These are phyloP conservation scores for Firmiana major DNA, from an alignment of 345 rosid genomes.

Conservation along the genomic window DNA sequence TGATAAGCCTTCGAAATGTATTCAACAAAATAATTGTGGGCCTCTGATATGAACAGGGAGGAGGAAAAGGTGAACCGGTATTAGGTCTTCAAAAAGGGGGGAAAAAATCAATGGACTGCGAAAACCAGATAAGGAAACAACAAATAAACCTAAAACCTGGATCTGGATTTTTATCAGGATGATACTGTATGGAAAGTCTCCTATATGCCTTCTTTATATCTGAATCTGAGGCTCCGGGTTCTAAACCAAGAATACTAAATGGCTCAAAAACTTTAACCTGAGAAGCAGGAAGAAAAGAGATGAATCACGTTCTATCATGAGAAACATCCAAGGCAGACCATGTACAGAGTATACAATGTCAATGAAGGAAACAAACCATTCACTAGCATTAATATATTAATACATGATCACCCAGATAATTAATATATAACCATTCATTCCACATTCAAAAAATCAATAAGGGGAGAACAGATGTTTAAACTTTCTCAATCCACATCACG, in stretches of 20 bases:
- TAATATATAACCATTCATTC: background rate
- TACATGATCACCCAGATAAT: background rate
- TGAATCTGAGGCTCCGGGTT: constrained; percentile 77
- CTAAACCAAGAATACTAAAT: constrained; percentile 70
- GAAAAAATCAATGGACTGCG: background rate
- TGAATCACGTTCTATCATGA: background rate
- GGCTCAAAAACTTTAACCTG: constrained; percentile 96
- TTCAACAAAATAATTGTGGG: constrained; percentile 79
- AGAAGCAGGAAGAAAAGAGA: constrained; percentile 3
- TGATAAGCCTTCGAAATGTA: constrained; percentile 96
- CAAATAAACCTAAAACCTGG: constrained; percentile 67
- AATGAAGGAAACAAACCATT: background rate
- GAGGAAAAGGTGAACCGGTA: background rate
- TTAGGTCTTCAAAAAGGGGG: background rate
- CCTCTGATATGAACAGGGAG: constrained; percentile 47
- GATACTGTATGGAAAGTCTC: constrained; percentile 86
- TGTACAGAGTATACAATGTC: background rate
- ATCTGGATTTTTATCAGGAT: constrained; percentile 99
- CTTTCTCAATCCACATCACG: background rate
- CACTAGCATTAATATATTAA: constrained; percentile 1
- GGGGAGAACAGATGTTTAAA: background rate
- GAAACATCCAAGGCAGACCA: background rate
- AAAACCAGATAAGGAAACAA: constrained; percentile 6
- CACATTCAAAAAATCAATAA: background rate
- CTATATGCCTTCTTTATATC: constrained; percentile 92